Evolutionary conservation across 2,329 filamentous ascomycete genomes (phyloP).

Genomic region (Arachnopeziza araneosa): DNA sequence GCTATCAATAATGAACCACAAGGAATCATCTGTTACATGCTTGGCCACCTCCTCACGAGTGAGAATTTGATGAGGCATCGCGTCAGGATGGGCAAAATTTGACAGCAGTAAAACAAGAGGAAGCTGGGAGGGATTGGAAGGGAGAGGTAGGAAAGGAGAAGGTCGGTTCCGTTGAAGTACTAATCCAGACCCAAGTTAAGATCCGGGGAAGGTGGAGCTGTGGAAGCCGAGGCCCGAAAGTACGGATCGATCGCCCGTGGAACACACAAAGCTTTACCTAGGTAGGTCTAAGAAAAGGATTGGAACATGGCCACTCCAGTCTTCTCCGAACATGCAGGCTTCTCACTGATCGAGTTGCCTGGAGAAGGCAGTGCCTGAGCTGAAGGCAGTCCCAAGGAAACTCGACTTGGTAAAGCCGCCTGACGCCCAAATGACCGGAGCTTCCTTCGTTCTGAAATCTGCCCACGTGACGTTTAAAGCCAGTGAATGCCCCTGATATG

Average conservation of each 20-base stretch:
- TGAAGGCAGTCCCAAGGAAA: no score
- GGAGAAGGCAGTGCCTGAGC: no score
- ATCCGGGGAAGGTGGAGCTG: background rate
- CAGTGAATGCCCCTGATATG: background rate
- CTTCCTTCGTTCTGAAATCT: background rate
- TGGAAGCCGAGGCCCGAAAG: background rate
- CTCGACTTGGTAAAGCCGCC: no score
- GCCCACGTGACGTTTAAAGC: background rate
- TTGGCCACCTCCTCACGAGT: conserved; percentile 64
- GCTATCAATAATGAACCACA: conserved; percentile 82
- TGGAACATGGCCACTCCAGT: no score
- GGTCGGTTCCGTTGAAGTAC: background rate
- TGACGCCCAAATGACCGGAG: background rate
- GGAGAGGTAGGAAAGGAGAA: background rate
- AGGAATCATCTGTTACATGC: conserved; percentile 63
- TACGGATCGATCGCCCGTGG: background rate
- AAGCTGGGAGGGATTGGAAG: background rate
- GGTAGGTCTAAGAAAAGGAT: no score
- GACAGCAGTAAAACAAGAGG: background rate
- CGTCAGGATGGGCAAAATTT: background rate
- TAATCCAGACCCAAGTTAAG: background rate
- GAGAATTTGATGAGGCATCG: conserved; percentile 29
- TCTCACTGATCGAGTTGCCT: no score
- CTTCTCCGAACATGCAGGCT: no score
- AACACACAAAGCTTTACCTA: background rate